A percentile compares a stretch with the other conserved stretches of the same genome.
Conservation (phyloP, 2,329 filamentous ascomycete species). For the Colletotrichum eleusines region DNA sequence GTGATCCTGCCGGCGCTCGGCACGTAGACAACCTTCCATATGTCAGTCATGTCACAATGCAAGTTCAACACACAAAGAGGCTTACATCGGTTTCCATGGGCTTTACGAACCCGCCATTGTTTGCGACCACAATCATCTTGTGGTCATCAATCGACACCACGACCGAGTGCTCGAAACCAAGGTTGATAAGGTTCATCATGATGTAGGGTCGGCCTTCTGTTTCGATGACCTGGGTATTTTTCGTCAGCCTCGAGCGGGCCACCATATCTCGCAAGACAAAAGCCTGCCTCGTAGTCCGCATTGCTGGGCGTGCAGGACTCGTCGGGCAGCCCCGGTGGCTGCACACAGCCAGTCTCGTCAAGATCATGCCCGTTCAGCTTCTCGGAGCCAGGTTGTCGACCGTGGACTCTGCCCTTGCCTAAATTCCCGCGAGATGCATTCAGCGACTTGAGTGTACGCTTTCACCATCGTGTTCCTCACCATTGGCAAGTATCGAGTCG, state of each 20-base stretch:
- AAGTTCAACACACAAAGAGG: background rate
- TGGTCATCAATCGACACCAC: conserved; percentile 44
- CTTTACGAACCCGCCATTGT: conserved; percentile 44
- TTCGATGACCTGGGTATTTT: background rate
- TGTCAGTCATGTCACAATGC: background rate
- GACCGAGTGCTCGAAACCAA: conserved; percentile 37
- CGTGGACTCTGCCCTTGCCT: conserved; percentile 46
- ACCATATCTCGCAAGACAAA: background rate
- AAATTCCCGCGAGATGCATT: background rate
- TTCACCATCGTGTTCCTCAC: conserved; percentile 1
- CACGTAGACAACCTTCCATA: conserved; percentile 37
- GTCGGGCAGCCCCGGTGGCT: conserved; percentile 22
- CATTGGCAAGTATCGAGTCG: conserved; percentile 45
- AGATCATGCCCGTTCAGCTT: conserved; percentile 13
- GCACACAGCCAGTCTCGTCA: conserved; percentile 34
- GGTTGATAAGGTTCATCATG: conserved; percentile 36
- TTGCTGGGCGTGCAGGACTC: conserved; percentile 28
- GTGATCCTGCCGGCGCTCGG: conserved; percentile 43
- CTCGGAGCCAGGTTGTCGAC: conserved; percentile 37
- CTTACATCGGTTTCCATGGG: conserved; percentile 38
- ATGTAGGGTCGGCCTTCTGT: conserved; percentile 28
- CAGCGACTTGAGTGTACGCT: background rate
- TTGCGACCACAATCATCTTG: conserved; percentile 45
- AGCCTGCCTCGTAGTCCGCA: conserved; percentile 29
- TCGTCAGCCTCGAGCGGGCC: background rate